These are phyloP conservation scores for Aspergillus aculeatinus DNA, from an alignment of 2,329 filamentous ascomycete species.

Conservation along the genomic window DNA sequence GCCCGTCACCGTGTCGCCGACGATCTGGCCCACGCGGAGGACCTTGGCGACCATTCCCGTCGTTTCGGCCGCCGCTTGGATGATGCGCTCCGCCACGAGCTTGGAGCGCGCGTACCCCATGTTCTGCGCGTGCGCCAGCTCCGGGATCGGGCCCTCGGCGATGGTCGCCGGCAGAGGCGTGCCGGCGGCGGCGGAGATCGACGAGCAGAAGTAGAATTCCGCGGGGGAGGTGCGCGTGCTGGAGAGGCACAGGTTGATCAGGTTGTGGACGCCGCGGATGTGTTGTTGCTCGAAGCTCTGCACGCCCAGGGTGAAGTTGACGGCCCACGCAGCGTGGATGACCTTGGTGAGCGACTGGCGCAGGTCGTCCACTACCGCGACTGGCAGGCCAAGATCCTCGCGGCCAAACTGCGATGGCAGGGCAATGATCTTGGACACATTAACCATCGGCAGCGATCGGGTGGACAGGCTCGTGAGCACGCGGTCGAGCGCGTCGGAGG, in stretches of 20 bases:
- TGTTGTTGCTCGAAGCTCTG: slow-evolving; percentile 57
- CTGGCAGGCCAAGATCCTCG: slow-evolving; percentile 3
- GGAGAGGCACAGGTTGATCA: slow-evolving; percentile 42
- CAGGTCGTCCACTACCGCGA: slow-evolving; percentile 33
- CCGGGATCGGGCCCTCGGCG: slow-evolving; percentile 36
- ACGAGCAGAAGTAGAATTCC: slow-evolving; percentile 54
- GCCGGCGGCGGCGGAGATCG: slow-evolving; percentile 46
- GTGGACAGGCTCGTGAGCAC: slow-evolving; percentile 11
- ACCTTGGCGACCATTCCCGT: slow-evolving; percentile 30
- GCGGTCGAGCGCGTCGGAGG: slow-evolving; percentile 7
- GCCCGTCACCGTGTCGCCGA: slow-evolving; percentile 27
- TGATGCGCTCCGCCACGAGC: slow-evolving; percentile 40
- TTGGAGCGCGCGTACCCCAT: slow-evolving; percentile 48
- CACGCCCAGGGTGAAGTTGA: slow-evolving; percentile 62
- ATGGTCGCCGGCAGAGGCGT: slow-evolving; percentile 33
- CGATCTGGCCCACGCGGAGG: slow-evolving; percentile 31
- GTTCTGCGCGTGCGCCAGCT: slow-evolving; percentile 38
- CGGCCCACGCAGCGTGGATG: slow-evolving; percentile 64
- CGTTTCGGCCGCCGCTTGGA: slow-evolving; percentile 28
- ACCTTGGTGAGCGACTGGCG: slow-evolving; percentile 50
- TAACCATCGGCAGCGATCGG: slow-evolving; percentile 7
- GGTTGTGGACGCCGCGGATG: slow-evolving; percentile 51
- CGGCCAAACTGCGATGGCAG: slow-evolving; percentile 6
- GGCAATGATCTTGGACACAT: slow-evolving; percentile 10
- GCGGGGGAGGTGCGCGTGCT: slow-evolving; percentile 32